These are phyloP conservation scores for Obelidium mucronatum DNA, from an alignment of 192 early-diverging fungal species.

Conservation along the genomic window DNA sequence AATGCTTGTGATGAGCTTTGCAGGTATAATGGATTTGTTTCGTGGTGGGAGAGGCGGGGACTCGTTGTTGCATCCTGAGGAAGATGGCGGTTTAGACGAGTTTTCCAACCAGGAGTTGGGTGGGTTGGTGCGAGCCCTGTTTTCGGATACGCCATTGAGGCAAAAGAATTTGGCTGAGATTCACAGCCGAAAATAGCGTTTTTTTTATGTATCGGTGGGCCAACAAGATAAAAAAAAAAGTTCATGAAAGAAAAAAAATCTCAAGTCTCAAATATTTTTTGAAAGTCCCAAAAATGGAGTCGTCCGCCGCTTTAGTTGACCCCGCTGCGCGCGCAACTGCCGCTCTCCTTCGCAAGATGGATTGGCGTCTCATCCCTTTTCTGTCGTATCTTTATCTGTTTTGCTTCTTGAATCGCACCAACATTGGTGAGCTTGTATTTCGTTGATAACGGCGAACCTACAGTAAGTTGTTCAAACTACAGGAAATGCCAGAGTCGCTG, in stretches of 20 bases:
- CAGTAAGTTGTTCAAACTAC: neutral
- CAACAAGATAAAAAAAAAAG: neutral
- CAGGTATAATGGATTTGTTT: slow-evolving; percentile 50
- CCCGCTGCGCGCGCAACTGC: too few relatives aligned
- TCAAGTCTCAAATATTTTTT: too few relatives aligned
- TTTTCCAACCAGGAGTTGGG: slow-evolving; percentile 44
- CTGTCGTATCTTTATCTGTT: slow-evolving; percentile 35
- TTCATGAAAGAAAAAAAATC: too few relatives aligned
- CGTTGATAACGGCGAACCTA: neutral
- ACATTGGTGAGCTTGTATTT: slow-evolving; percentile 23
- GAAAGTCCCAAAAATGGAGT: too few relatives aligned
- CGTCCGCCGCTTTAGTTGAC: too few relatives aligned
- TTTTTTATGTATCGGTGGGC: neutral
- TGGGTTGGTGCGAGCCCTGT: slow-evolving; percentile 52
- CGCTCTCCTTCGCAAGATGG: slow-evolving; percentile 38
- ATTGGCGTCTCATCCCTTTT: slow-evolving; percentile 36
- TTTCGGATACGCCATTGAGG: slow-evolving; percentile 57
- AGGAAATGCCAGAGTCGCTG: slow-evolving; percentile 8
- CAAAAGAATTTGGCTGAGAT: slow-evolving; percentile 54
- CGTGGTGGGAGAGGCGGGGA: slow-evolving; percentile 30
- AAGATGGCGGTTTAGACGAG: slow-evolving; percentile 34
- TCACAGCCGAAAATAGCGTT: too few relatives aligned
- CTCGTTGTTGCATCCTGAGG: neutral
- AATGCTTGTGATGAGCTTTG: slow-evolving; percentile 47
- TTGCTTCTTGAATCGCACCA: slow-evolving; percentile 39